A percentile compares a stretch with the other conserved stretches of the same genome.
Conservation (phyloP, 345 rosid genomes). For the Turritis glabra region DNA sequence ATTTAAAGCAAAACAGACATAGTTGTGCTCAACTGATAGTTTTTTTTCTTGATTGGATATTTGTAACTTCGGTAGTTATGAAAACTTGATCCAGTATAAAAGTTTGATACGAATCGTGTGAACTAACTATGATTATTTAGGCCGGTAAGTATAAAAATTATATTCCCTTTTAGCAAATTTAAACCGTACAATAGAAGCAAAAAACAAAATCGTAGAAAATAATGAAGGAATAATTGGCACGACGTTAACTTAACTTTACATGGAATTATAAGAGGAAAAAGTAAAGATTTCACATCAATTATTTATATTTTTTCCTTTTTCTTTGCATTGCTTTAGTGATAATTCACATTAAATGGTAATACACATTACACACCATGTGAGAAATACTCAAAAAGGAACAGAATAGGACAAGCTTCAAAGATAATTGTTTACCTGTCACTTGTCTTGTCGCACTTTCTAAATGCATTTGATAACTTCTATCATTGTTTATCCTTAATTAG, state of each 20-base stretch:
- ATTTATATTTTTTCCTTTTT: constrained; percentile 9
- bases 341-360: constrained; percentile 35
- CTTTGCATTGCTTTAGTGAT: constrained; percentile 32
- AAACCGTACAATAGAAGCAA: neutral
- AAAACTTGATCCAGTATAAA: neutral
- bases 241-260: constrained; percentile 30
- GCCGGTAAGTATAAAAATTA: neutral
- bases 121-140: neutral
- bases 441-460: constrained; percentile 37
- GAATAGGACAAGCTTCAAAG: constrained; percentile 53
- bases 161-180: constrained; percentile 3
- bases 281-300: constrained; percentile 32
- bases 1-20: neutral
- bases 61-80: neutral
- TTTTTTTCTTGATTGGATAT: too few relatives aligned
- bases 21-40: neutral
- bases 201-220: neutral
- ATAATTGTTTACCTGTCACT: constrained; percentile 43
- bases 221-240: constrained; percentile 35
- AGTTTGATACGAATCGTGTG: constrained; percentile 16
- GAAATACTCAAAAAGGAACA: constrained; percentile 28
- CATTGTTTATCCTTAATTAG: constrained; percentile 1
- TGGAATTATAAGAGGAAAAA: constrained; percentile 33
- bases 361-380: constrained; percentile 43
- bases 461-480: constrained; percentile 22